These are phyloP conservation scores for Panicum virgatum DNA, from an alignment of 202 grass and related monocot genomes.

Conservation along the genomic window DNA sequence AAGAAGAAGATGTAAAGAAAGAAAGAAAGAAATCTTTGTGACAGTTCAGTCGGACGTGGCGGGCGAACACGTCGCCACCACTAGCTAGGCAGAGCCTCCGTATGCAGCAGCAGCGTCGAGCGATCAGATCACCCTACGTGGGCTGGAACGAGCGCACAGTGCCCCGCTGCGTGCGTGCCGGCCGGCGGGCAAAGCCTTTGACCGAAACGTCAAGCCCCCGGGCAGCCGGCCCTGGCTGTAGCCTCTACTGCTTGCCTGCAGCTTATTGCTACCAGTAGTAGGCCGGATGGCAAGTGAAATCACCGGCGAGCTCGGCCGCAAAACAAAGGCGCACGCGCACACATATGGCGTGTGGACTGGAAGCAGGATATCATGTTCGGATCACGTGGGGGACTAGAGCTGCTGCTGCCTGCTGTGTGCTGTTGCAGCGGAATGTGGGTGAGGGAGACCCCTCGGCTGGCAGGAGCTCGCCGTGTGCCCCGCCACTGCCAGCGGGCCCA, in stretches of 20 bases:
- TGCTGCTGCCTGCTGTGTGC: neutral
- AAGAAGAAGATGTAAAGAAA: neutral
- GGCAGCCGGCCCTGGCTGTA: neutral
- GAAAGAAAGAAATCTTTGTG: neutral
- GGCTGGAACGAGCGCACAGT: slow-evolving; percentile 33
- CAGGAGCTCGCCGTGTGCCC: neutral
- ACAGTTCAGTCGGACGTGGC: slow-evolving; percentile 11
- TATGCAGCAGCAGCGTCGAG: neutral
- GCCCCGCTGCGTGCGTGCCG: slow-evolving; percentile 18
- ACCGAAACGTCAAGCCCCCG: slow-evolving; percentile 19
- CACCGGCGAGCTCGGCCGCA: neutral
- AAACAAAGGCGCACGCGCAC: slow-evolving; percentile 35
- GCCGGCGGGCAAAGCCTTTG: slow-evolving; percentile 9
- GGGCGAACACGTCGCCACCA: neutral
- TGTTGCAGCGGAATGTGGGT: slow-evolving; percentile 45
- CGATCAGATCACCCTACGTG: slow-evolving; percentile 38
- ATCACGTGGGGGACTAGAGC: slow-evolving; percentile 53
- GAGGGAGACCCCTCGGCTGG: slow-evolving; percentile 39
- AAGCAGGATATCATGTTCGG: slow-evolving; percentile 63
- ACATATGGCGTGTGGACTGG: slow-evolving; percentile 50
- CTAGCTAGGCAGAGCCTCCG: neutral
- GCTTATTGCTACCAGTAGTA: neutral
- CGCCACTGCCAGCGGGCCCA: neutral
- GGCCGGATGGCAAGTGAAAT: slow-evolving; percentile 30
- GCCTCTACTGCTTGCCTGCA: neutral